Base-by-base conservation (phyloP, 306 rosid species). In the Ziziphus jujuba region DNA sequence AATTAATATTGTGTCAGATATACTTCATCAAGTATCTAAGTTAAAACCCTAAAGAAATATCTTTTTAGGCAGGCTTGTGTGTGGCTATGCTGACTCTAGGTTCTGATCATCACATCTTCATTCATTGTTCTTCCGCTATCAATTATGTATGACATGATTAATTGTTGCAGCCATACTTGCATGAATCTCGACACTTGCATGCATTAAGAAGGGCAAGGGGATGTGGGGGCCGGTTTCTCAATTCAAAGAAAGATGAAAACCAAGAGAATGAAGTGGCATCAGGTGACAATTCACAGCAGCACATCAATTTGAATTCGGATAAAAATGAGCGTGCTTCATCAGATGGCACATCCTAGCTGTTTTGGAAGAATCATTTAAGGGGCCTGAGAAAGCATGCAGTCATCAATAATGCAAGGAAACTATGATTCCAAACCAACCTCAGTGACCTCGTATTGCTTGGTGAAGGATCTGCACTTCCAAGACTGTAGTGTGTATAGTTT, bases 151-250 rank as follows among this genome's bases (percentile, higher is more conserved):
- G 21, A 67, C 24, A 54, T 17, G 8, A 14, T 40, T 17, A 50
- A 68, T 56, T 63, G 53, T 82, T 80, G 89, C 91, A 91, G 97
- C 97, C 97, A 35, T 91, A 91, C 75, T 70, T 88, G 88, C 97
- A 91, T 31, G 97, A 91, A 79, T 91, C 97, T 51, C 91, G 97
- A 35, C 97, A 91, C 80, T 65, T 81, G 83, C 97, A 88, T 56
- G 97, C 97, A 16, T 63, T 91, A 63, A 84, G 89, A 77, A 83
- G 96, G 78, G 93, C 89, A 52, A 84, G 97, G 68, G 97, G 97
- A 77, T 86, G 96, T 47, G 97, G 97, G 50, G 97, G 97, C 21
- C 84, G 97, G 59, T 91, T 91, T 85, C 85, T 91, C 71, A 91
- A 91, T 73, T 71, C 95, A 53, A 91, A 91, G 83, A 86, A 91